phyloP scores from a whole-genome alignment of 495 filamentous ascomycete genomes.

The Lophiostoma macrostomum region DNA sequence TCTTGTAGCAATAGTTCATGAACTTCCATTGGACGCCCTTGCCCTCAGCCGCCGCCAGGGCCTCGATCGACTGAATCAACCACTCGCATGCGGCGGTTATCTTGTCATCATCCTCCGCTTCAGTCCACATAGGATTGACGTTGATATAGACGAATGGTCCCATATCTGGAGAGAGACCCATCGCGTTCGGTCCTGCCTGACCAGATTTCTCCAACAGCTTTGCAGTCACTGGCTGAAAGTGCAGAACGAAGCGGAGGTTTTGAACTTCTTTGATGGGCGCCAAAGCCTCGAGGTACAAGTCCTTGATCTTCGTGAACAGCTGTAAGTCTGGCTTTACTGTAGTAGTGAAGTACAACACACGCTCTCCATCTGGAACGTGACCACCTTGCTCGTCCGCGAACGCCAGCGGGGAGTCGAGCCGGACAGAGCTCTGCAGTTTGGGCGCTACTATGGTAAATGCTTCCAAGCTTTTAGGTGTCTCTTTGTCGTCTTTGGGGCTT shows the following conservation, averaged over 20 bases:
- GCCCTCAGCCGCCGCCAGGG: neutral
- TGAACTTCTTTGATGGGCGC: neutral
- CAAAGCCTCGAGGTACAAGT: neutral
- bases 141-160: slow-evolving; percentile 35
- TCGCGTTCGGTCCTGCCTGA: slow-evolving; percentile 32
- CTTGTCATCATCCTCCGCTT: slow-evolving; percentile 9
- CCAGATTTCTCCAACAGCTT: slow-evolving; percentile 1
- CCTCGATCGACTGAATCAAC: neutral
- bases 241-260: slow-evolving; percentile 1
- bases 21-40: slow-evolving; percentile 11
- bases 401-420: too few relatives aligned
- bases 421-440: too few relatives aligned
- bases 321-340: neutral
- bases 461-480: too few relatives aligned
- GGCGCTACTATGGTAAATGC: too few relatives aligned
- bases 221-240: slow-evolving; percentile 1
- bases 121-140: slow-evolving; percentile 36
- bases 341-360: neutral
- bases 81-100: neutral
- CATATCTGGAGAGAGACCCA: slow-evolving; percentile 25
- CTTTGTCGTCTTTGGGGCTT: too few relatives aligned
- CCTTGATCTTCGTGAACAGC: neutral
- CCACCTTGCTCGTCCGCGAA: neutral
- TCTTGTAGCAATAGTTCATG: slow-evolving; percentile 13
- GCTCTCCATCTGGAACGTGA: neutral